phyloP scores from a whole-genome alignment of 208 protist species.

The Endotrypanum monterogeii region DNA sequence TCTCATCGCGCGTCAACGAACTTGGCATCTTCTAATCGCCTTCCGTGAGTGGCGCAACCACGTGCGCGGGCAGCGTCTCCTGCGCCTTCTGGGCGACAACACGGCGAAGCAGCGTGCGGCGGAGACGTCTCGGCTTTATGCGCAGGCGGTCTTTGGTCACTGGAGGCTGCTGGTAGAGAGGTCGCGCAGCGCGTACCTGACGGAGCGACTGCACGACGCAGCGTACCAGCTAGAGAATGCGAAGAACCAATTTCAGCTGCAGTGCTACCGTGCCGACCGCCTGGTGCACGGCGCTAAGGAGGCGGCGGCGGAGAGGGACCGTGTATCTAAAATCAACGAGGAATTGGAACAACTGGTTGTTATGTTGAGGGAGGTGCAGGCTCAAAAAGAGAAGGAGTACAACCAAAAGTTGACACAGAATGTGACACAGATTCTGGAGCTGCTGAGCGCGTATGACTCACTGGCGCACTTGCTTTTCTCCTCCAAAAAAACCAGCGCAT shows the following conservation, averaged over 20 bases:
- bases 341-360: constrained; percentile 39
- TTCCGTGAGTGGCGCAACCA: constrained; percentile 69
- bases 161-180: constrained; percentile 73
- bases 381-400: constrained; percentile 53
- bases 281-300: constrained; percentile 62
- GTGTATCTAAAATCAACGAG: constrained; percentile 36
- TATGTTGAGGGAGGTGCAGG: constrained; percentile 48
- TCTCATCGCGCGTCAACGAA: constrained; percentile 33
- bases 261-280: constrained; percentile 83
- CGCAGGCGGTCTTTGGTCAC: constrained; percentile 56
- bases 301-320: constrained; percentile 41
- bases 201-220: constrained; percentile 80
- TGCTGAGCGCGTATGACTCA: constrained; percentile 45
- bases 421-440: constrained; percentile 21
- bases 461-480: constrained; percentile 20
- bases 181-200: constrained; percentile 75
- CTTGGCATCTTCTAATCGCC: constrained; percentile 15
- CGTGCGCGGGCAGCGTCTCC: constrained; percentile 33
- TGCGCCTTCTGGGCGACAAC: constrained; percentile 43
- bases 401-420: constrained; percentile 40
- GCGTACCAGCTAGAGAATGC: constrained; percentile 85
- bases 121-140: constrained; percentile 30
- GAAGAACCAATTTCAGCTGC: constrained; percentile 91
- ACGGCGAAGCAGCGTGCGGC: constrained; percentile 34
- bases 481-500: constrained; percentile 14